A percentile compares a stretch with the other conserved stretches of the same genome.
Evolutionary conservation across 169 alveolate species (phyloP).

Genomic region (Plasmodium vivax): DNA sequence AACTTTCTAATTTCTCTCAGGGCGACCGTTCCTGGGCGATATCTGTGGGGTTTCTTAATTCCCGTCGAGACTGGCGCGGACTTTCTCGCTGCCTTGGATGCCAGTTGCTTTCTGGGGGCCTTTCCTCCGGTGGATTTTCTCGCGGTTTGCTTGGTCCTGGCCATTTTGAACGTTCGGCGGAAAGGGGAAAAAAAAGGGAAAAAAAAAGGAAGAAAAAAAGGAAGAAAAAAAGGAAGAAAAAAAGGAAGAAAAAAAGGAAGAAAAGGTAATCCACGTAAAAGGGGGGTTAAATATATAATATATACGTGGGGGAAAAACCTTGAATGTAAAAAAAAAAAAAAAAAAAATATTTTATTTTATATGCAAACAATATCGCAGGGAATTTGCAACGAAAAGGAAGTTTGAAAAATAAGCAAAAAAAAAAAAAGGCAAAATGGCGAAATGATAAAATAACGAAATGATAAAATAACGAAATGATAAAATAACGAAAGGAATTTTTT

Average conservation of each 20-base stretch:
- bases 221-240: conserved; percentile 9
- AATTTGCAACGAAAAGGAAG: neutral
- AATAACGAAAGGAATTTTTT: neutral
- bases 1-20: conserved; percentile 98
- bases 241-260: conserved; percentile 25
- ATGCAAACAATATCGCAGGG: too few species aligned
- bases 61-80: conserved; percentile 98
- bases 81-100: conserved; percentile 99
- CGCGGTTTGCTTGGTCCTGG: conserved; percentile 98
- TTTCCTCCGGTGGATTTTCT: conserved; percentile 98
- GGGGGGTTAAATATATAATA: neutral
- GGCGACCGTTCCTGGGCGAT: conserved; percentile 99
- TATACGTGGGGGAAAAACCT: neutral
- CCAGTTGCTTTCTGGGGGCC: conserved; percentile 98
- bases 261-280: neutral
- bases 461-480: neutral
- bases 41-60: conserved; percentile 98
- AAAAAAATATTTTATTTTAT: neutral
- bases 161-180: conserved; percentile 87
- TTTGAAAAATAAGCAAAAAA: neutral
- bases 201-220: conserved; percentile 30
- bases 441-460: neutral
- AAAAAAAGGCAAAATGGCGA: neutral
- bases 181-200: conserved; percentile 3
- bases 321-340: neutral